These are phyloP conservation scores for Ceratobasidium sp. DNA, from an alignment of 1,284 basidiomycete genomes.

Conservation along the genomic window DNA sequence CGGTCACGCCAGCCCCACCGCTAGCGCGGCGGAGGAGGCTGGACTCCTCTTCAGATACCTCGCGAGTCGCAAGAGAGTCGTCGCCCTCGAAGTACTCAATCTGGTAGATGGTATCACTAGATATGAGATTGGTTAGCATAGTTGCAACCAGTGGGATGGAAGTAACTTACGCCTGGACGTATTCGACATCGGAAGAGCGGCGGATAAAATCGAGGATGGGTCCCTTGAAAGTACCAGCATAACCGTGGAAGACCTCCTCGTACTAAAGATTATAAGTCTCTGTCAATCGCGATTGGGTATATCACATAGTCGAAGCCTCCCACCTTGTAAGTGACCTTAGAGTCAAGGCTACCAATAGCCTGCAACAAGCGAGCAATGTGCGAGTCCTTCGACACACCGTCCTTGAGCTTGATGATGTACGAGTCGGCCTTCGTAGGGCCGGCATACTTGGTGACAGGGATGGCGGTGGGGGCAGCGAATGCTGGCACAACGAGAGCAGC, in stretches of 20 bases:
- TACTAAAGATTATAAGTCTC: not conserved
- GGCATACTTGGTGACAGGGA: slow-evolving; percentile 28
- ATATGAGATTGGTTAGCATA: not conserved
- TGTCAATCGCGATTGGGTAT: not conserved
- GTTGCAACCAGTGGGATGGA: not conserved
- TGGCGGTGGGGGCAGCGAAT: slow-evolving; percentile 35
- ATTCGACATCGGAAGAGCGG: slow-evolving; percentile 33
- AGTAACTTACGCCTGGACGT: slow-evolving; percentile 34
- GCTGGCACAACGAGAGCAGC: slow-evolving; percentile 34
- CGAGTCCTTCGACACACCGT: slow-evolving; percentile 35
- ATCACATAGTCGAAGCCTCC: not conserved
- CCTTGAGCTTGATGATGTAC: slow-evolving; percentile 42
- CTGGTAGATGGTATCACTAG: slow-evolving; percentile 25
- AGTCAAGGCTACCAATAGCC: slow-evolving; percentile 27
- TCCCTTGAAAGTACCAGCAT: slow-evolving; percentile 29
- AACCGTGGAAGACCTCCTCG: slow-evolving; percentile 29
- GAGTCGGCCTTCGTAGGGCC: slow-evolving; percentile 29
- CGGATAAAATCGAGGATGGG: slow-evolving; percentile 26
- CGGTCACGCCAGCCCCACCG: slow-evolving; percentile 8
- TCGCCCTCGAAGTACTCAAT: slow-evolving; percentile 33
- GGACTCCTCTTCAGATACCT: not conserved
- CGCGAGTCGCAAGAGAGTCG: slow-evolving; percentile 14
- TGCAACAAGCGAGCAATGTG: slow-evolving; percentile 24
- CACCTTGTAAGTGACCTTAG: slow-evolving; percentile 35
- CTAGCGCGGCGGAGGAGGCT: slow-evolving; percentile 13